phyloP scores from a whole-genome alignment of 2,329 filamentous ascomycete genomes.

The Aspergillus ochraceus region DNA sequence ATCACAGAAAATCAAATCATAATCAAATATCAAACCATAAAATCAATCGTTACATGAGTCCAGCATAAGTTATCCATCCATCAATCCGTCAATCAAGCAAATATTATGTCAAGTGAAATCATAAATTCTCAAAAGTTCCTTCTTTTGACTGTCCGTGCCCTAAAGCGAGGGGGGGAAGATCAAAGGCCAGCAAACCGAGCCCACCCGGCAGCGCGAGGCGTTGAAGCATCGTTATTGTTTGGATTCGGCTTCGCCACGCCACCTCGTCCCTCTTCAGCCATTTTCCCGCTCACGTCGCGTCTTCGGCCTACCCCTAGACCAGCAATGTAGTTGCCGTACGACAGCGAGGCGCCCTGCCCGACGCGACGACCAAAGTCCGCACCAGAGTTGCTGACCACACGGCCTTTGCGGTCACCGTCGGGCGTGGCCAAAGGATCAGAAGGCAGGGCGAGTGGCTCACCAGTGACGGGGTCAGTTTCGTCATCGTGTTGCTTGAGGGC shows the following conservation, averaged over 20 bases:
- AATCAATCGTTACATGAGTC: background rate
- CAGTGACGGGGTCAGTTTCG: background rate
- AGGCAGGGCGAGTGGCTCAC: conserved; percentile 5
- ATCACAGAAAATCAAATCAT: background rate
- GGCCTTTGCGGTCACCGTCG: conserved; percentile 43
- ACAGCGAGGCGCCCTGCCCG: conserved; percentile 33
- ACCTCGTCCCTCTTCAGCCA: conserved; percentile 47
- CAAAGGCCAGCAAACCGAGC: conserved; percentile 48
- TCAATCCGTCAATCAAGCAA: background rate
- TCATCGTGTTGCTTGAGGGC: conserved; percentile 33
- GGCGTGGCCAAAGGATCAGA: conserved; percentile 13
- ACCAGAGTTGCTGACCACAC: conserved; percentile 46
- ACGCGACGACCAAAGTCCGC: conserved; percentile 33
- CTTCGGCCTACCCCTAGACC: conserved; percentile 46
- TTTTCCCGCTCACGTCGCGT: conserved; percentile 49
- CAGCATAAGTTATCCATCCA: background rate
- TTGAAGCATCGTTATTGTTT: conserved; percentile 11
- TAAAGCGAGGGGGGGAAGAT: no score
- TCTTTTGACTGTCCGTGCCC: no score
- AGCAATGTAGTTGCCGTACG: conserved; percentile 45
- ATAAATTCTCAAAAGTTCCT: no score
- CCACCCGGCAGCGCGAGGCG: conserved; percentile 45
- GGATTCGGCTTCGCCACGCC: conserved; percentile 20
- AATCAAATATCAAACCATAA: background rate
- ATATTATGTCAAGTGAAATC: background rate